Base-by-base conservation (phyloP, 2,329 filamentous ascomycete species). In the Xylariaceae sp. region DNA sequence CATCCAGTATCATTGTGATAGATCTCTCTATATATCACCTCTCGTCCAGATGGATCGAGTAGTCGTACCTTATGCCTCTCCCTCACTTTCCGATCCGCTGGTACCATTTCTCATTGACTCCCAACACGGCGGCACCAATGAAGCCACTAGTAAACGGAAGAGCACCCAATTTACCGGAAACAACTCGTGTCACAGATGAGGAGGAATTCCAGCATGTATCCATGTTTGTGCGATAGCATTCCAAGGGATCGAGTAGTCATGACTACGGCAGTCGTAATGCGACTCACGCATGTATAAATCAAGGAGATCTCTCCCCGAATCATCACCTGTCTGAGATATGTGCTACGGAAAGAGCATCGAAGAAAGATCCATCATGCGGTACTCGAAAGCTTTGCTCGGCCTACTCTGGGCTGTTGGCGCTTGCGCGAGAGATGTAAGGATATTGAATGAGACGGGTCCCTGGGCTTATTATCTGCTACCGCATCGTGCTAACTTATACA, bases 381-480 rank as follows among this genome's bases (percentile, higher is more conserved):
- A 48, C 44, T 2, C 42, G 42, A 56, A 56, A 9, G 3, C 58
- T 2, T 7, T 56, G 1, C 47, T 60, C 15, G n/a, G 39, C 45
- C 49, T 63, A 18, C 9, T 58, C 15, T 59, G 57, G 44, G 51
- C 9, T 49, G 10, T 18, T 1, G 23, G 49, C 7, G 49, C 34
- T 44, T 55, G 2, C 13, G 59, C 59, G 1, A 51, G 42, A 55
- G 11, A 47, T 44, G 62, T 60, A 59, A 54, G 59, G 55, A 42
- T 39, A 18, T 2, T 18, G 1, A 18, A 18, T 18, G 17, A 18
- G 17, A 18, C 17, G 17, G 17, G 2, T 18, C 17, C 17, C 1
- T 18, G 17, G 17, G 2, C 17, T 2, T 18, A 18, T 18, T 2
- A 2, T 18, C 17, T 18, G 17, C 17, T 18, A 18, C 17, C 17